Percentiles rank a stretch among this genome's conserved stretches.
Conservation (phyloP, 768 basidiomycete genomes). For the Pleurotus eryngii region DNA sequence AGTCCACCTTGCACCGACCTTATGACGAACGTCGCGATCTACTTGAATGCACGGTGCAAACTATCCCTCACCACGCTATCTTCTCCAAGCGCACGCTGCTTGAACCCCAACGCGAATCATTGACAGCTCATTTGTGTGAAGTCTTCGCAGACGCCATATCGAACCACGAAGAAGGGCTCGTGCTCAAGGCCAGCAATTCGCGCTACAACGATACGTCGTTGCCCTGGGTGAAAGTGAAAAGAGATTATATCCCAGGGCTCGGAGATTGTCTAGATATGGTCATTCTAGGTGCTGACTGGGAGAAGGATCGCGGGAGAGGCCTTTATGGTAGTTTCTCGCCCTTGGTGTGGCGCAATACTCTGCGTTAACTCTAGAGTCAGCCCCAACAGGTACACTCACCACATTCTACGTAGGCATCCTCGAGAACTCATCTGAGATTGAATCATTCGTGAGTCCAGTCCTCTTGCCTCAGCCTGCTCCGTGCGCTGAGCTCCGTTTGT, state of each 20-base stretch:
- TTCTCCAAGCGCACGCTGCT: conserved; percentile 57
- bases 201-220: conserved; percentile 58
- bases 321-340: conserved; percentile 46
- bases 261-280: conserved; percentile 82
- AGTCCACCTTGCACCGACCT: conserved; percentile 47
- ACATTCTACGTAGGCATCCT: conserved; percentile 79
- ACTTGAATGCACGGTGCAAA: conserved; percentile 55
- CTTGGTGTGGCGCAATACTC: not conserved
- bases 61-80: conserved; percentile 58
- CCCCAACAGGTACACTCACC: conserved; percentile 67
- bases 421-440: conserved; percentile 43
- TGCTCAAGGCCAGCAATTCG: conserved; percentile 73
- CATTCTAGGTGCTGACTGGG: conserved; percentile 77
- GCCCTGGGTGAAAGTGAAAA: conserved; percentile 88
- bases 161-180: conserved; percentile 62
- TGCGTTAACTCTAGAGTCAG: conserved; percentile 30
- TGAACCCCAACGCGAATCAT: conserved; percentile 25
- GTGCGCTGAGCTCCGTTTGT: not conserved
- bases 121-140: conserved; percentile 26
- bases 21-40: conserved; percentile 59
- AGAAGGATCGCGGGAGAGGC: conserved; percentile 71
- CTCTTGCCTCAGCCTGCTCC: not conserved
- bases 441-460: conserved; percentile 31
- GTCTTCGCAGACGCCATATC: conserved; percentile 53
- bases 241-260: conserved; percentile 82